Evolutionary conservation across 192 early-diverging fungal species (phyloP), one percentile per base, ranked within the genome.

Genomic region (Coemansia sp.): DNA sequence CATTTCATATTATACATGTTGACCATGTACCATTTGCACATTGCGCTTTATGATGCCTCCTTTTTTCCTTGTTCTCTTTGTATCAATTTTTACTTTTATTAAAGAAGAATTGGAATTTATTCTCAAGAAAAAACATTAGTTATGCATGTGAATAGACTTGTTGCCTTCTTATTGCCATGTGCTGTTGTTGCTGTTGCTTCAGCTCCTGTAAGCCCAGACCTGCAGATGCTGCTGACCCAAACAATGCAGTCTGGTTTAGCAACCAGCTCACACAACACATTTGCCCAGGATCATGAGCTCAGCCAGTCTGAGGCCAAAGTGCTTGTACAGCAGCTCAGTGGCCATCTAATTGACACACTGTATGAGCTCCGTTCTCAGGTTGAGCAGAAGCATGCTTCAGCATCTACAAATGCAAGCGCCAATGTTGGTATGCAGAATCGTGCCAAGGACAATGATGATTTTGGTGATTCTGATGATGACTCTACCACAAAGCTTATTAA

Each of bases 401-500:
- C 36, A 40, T 22, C 69, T 21, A 22, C 57, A 15, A 8, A 41
- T 41, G 40, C 40, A 6, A 26, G 3, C 3, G 26, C 26, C 26
- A 3, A 26, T 26, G 26, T 3, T 26, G 32, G 51, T n/a, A 43
- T 13, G 22, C 51, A 58, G 32, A 60, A 55, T 1, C 65, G 73
- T 13, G 78, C 69, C 43, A 76, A 72, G 36, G 66, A 63, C 49
- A 62, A 71, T 15, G 67, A 75, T 39, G 76, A 69, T 48, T 22
- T 22, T 54, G 26, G 51, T 8, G 51, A 54, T 26, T 13, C 8
- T 26, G 68, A 67, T 21, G 71, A 68, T 40, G 73, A 76, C 26
- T 45, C 76, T 8, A 72, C 78, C 8, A 39, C 69, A 16, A 76
- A 75, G 46, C 68, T 80, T 1, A 51, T 80, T 12, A 72, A 67